Percentiles rank a stretch among this genome's conserved stretches.
Conservation (phyloP, 2,329 filamentous ascomycete genomes). For the Torrubiella hemipterigena region DNA sequence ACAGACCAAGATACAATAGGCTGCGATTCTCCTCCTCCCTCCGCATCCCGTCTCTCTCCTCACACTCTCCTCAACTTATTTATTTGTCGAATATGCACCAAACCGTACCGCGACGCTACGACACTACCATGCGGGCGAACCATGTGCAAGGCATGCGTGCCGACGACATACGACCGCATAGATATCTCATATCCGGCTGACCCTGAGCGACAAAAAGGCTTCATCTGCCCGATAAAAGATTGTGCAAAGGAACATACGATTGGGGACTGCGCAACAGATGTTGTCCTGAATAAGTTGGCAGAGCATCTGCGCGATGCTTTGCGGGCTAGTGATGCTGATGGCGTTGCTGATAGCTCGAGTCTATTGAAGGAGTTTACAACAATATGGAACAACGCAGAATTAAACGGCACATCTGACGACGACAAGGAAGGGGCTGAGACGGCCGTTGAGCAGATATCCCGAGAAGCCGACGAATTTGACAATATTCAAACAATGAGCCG, state of each 20-base stretch:
- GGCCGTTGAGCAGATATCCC: constrained; percentile 4
- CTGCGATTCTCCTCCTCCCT: too few relatives aligned
- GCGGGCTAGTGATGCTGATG: too few relatives aligned
- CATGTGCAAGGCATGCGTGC: constrained; percentile 65
- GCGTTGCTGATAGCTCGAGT: background rate
- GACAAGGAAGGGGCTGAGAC: background rate
- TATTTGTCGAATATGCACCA: constrained; percentile 66
- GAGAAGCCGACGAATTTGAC: constrained; percentile 23
- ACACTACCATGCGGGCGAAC: constrained; percentile 74
- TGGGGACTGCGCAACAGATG: constrained; percentile 66
- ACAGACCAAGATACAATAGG: too few relatives aligned
- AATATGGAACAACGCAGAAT: background rate
- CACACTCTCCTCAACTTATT: constrained; percentile 51
- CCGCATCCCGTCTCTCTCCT: too few relatives aligned
- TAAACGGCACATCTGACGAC: background rate
- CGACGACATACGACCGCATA: constrained; percentile 47
- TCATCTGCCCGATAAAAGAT: constrained; percentile 58
- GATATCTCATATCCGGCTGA: constrained; percentile 69
- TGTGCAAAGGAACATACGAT: constrained; percentile 63
- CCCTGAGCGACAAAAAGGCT: constrained; percentile 54
- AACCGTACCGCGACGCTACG: constrained; percentile 54
- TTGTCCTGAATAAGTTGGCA: constrained; percentile 62
- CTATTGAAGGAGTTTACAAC: background rate
- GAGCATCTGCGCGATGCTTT: constrained; percentile 46
- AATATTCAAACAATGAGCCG: constrained; percentile 49